A percentile compares a stretch with the other conserved stretches of the same genome.
These are phyloP conservation scores for Auriscalpium microsporum DNA, from an alignment of 768 basidiomycete species.

Conservation along the genomic window DNA sequence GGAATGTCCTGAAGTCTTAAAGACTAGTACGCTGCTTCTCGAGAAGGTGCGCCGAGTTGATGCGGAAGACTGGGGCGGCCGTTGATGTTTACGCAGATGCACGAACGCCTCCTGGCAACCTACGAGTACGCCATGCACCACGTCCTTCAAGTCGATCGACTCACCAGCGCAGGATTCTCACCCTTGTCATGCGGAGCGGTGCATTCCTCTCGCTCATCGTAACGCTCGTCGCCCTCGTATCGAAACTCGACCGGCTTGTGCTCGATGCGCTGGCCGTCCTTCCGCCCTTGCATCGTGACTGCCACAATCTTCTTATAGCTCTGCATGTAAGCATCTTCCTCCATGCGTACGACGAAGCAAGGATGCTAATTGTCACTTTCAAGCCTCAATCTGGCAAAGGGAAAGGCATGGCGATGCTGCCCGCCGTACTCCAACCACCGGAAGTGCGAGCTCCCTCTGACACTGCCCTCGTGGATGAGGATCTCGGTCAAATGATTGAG, in stretches of 20 bases:
- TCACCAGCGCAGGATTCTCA: slow-evolving; percentile 40
- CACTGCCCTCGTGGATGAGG: background rate
- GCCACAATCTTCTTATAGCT: background rate
- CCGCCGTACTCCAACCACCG: background rate
- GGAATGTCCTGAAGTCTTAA: slow-evolving; percentile 27
- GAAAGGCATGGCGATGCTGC: background rate
- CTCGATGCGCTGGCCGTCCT: background rate
- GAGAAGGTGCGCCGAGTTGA: slow-evolving; percentile 33
- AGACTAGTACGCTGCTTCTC: slow-evolving; percentile 30
- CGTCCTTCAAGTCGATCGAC: background rate
- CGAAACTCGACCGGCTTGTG: slow-evolving; percentile 34
- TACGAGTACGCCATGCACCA: slow-evolving; percentile 35
- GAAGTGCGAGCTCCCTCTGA: background rate
- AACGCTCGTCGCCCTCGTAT: slow-evolving; percentile 50
- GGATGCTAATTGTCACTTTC: background rate
- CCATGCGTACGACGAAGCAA: background rate
- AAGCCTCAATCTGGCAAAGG: background rate
- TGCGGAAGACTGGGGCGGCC: background rate
- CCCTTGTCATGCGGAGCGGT: slow-evolving; percentile 58
- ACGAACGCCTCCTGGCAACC: slow-evolving; percentile 36
- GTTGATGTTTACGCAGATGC: slow-evolving; percentile 30
- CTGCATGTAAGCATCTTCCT: slow-evolving; percentile 5
- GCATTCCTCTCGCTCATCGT: slow-evolving; percentile 67
- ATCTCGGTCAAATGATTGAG: background rate
- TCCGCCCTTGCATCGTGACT: slow-evolving; percentile 1